phyloP scores from a whole-genome alignment of 441 rosid genomes.

The California macrophylla region DNA sequence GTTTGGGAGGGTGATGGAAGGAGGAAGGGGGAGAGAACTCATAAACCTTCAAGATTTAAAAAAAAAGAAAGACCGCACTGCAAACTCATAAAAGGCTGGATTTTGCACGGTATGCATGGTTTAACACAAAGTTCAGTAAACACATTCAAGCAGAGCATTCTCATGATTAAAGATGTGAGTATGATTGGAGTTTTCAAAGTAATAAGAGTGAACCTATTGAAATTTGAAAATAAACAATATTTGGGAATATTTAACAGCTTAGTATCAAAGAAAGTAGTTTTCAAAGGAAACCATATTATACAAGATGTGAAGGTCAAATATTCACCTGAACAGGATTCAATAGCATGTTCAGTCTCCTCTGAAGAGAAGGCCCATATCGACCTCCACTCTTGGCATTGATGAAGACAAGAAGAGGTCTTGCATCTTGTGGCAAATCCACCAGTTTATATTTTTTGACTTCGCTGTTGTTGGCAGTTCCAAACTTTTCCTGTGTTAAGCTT shows the following conservation, averaged over 20 bases:
- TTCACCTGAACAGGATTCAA: slow-evolving; percentile 60
- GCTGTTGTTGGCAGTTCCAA: slow-evolving; percentile 19
- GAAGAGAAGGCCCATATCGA: slow-evolving; percentile 51
- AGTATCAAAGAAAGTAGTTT: background rate
- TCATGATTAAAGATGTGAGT: background rate
- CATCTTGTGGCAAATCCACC: slow-evolving; percentile 43
- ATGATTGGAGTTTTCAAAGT: background rate
- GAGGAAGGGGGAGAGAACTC: background rate
- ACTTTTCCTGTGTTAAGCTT: slow-evolving; percentile 28
- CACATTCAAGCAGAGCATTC: background rate
- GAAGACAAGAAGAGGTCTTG: slow-evolving; percentile 57
- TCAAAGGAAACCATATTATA: background rate
- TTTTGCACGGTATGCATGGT: background rate
- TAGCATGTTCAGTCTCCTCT: slow-evolving; percentile 52
- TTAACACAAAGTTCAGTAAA: background rate
- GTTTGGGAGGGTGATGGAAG: background rate
- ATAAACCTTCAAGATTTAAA: background rate
- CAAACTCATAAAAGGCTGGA: background rate
- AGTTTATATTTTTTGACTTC: slow-evolving; percentile 32
- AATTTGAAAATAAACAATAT: background rate
- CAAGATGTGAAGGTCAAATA: slow-evolving; percentile 4
- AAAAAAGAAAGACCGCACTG: background rate
- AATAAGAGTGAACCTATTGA: background rate
- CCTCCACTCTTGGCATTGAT: slow-evolving; percentile 66
- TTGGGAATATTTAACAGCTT: background rate